phyloP scores from a whole-genome alignment of 2,329 filamentous ascomycete species.

The Diaporthe capsici region DNA sequence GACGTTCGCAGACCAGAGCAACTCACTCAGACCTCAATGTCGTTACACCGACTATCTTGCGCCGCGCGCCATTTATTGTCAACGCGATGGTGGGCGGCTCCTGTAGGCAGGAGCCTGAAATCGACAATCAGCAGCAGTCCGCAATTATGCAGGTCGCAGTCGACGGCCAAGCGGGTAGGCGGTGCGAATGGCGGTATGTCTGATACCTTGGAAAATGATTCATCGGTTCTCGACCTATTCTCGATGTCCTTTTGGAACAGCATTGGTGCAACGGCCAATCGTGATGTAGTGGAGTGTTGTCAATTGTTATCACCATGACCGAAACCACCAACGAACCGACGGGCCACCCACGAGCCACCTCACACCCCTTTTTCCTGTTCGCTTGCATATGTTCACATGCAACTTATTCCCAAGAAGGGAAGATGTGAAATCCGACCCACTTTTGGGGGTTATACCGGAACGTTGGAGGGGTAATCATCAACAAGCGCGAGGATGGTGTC shows the following conservation, averaged over 20 bases:
- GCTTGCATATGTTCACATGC: constrained; percentile 39
- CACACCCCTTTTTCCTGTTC: constrained; percentile 11
- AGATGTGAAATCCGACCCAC: constrained; percentile 14
- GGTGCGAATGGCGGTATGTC: constrained; percentile 19
- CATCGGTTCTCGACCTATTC: constrained; percentile 14
- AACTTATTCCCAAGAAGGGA: constrained; percentile 8
- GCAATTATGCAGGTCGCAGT: constrained; percentile 3
- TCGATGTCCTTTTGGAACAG: background rate
- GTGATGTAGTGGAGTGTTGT: background rate
- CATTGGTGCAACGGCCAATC: background rate
- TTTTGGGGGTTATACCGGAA: constrained; percentile 21
- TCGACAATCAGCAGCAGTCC: constrained; percentile 9
- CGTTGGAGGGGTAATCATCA: constrained; percentile 16
- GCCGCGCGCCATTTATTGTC: constrained; percentile 11
- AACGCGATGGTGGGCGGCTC: background rate
- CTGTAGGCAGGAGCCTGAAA: constrained; percentile 19
- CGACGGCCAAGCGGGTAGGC: constrained; percentile 3
- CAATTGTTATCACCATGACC: constrained; percentile 18
- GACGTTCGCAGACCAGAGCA: constrained; percentile 4
- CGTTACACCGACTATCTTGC: constrained; percentile 34
- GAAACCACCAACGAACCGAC: constrained; percentile 1
- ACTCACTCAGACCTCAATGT: background rate
- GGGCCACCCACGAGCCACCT: background rate
- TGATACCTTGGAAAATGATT: constrained; percentile 1
- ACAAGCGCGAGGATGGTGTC: constrained; percentile 24